These are phyloP conservation scores for Fusarium verticillioides DNA, from an alignment of 2,329 filamentous ascomycete genomes.

Conservation along the genomic window DNA sequence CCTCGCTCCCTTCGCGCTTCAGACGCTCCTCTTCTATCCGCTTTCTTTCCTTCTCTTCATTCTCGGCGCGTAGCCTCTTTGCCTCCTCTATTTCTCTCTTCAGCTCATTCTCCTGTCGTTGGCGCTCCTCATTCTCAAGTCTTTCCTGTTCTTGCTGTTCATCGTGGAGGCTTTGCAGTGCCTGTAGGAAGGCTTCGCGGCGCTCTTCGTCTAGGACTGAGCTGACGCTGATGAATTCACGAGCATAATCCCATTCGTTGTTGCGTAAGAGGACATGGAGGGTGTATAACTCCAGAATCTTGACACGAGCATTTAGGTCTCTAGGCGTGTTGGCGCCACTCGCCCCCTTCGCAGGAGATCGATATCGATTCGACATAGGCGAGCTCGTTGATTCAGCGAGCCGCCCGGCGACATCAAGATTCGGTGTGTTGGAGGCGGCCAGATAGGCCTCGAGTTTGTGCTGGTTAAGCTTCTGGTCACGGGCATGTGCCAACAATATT, in stretches of 20 bases:
- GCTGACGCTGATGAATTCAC: conserved; percentile 87
- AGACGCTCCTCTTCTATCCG: conserved; percentile 65
- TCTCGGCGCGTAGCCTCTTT: conserved; percentile 65
- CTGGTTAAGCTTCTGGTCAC: conserved; percentile 85
- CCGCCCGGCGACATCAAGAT: conserved; percentile 76
- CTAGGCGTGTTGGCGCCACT: conserved; percentile 84
- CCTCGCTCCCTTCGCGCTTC: conserved; percentile 65
- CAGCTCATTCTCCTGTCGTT: conserved; percentile 66
- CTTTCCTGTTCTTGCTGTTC: conserved; percentile 81
- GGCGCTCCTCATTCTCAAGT: conserved; percentile 68
- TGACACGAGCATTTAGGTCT: conserved; percentile 85
- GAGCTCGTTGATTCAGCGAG: conserved; percentile 60
- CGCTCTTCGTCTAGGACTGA: conserved; percentile 92
- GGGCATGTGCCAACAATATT: conserved; percentile 88
- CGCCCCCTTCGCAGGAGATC: conserved; percentile 59
- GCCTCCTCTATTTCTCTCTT: conserved; percentile 68
- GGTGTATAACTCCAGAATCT: conserved; percentile 94
- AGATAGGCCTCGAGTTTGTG: conserved; percentile 89
- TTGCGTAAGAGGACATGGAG: conserved; percentile 94
- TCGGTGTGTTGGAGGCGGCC: conserved; percentile 77
- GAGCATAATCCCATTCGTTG: conserved; percentile 94
- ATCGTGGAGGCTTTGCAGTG: conserved; percentile 83
- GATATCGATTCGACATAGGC: conserved; percentile 49
- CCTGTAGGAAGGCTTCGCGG: conserved; percentile 87
- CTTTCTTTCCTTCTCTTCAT: conserved; percentile 65